Base-by-base conservation (phyloP, 2,329 filamentous ascomycete genomes). In the Pseudocercospora ulei region DNA sequence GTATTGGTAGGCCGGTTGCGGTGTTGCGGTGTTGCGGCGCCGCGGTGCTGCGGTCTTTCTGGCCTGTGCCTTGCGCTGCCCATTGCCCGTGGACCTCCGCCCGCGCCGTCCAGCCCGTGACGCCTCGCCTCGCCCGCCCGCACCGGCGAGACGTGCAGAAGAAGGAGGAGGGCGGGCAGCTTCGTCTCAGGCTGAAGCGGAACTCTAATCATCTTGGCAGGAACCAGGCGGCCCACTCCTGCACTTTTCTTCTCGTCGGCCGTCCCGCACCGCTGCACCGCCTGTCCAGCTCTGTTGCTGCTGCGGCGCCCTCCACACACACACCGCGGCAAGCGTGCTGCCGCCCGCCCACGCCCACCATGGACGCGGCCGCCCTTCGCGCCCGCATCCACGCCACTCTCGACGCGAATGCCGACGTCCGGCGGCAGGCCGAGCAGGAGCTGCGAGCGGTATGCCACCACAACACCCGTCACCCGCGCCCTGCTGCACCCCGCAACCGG, bases 331-430 rank as follows among this genome's bases (percentile, higher is more conserved):
- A 22, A 33, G 18, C n/a, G n/a, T n/a, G 12, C 12, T 16, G 27
- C 27, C 27, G 27, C 14, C 14, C 16, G 27, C 8, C n/a, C 24
- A 4, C 24, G 27, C 12, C 18, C 41, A 44, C 22, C 37, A 87
- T 87, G 82, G 81, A 86, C 71, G 75, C 75, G 63, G 70, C 74
- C 62, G 75, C 73, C 62, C 71, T 88, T 63, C 75, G 82, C 68
- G 76, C 74, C 69, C 78, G 82, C 68, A 80, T 88, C 59, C 72
- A 76, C 61, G 77, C 79, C 59, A 86, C 80, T 53, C 76, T 87
- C 62, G 76, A 80, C 59, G 64, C 78, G 53, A 79, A 85, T 65
- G 73, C 79, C 57, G 80, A 85, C 59, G 75, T 75, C 62, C 75
- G 83, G 64, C 75, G 80, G 60, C 73, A 78, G 63, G 81, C 82